These are phyloP conservation scores for Debaryomyces tyrocola DNA, from an alignment of 805 yeast genomes.

Conservation along the genomic window DNA sequence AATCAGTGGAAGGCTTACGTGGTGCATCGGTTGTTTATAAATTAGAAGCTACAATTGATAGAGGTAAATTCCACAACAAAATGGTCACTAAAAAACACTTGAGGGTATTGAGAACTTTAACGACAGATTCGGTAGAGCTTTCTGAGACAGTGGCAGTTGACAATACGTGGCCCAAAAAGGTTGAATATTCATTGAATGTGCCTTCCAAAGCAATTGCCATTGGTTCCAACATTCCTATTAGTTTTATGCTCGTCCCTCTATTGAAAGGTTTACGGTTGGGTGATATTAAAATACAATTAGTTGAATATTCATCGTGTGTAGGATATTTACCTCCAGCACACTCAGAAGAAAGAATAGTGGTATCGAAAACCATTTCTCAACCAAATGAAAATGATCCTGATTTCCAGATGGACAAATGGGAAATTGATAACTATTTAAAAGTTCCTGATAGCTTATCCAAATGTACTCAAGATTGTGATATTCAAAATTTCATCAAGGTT, in stretches of 20 bases:
- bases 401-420: slow-evolving; percentile 65
- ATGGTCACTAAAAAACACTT: slow-evolving; percentile 68
- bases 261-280: slow-evolving; percentile 80
- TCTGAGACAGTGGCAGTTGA: slow-evolving; percentile 92
- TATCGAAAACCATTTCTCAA: slow-evolving; percentile 45
- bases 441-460: slow-evolving; percentile 73
- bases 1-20: slow-evolving; percentile 86
- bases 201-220: slow-evolving; percentile 90
- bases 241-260: slow-evolving; percentile 73
- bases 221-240: slow-evolving; percentile 74
- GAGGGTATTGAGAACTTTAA: slow-evolving; percentile 80
- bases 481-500: slow-evolving; percentile 69
- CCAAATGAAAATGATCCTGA: slow-evolving; percentile 45
- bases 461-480: slow-evolving; percentile 85
- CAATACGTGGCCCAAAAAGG: slow-evolving; percentile 92
- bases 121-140: slow-evolving; percentile 83
- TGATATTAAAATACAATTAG: slow-evolving; percentile 62
- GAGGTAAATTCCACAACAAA: slow-evolving; percentile 72
- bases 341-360: slow-evolving; percentile 60
- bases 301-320: slow-evolving; percentile 65
- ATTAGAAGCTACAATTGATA: slow-evolving; percentile 76
- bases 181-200: slow-evolving; percentile 82
- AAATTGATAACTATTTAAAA: slow-evolving; percentile 54
- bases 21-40: slow-evolving; percentile 73
- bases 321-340: slow-evolving; percentile 59